Evolutionary conservation across 495 filamentous ascomycete species (phyloP).

Genomic region (Sabuloglossum arenarium): DNA sequence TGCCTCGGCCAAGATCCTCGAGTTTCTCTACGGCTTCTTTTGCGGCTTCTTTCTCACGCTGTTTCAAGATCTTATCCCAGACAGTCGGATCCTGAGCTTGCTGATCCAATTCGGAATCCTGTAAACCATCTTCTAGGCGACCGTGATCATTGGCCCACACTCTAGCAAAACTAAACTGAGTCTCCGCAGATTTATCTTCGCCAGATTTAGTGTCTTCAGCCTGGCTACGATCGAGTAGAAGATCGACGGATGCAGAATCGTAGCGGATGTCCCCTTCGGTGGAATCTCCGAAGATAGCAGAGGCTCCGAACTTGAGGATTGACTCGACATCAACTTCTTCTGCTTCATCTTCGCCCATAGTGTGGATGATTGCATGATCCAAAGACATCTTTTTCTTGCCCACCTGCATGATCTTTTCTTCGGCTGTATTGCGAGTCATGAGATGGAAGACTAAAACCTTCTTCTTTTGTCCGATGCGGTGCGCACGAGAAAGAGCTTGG

Average conservation of each 20-base stretch:
- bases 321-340: conserved; percentile 60
- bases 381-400: conserved; percentile 89
- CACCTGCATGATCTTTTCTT: conserved; percentile 93
- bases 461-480: conserved; percentile 88
- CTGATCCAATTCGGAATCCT: conserved; percentile 28
- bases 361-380: conserved; percentile 83
- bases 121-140: conserved; percentile 35
- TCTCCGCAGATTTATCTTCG: conserved; percentile 38
- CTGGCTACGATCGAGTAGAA: conserved; percentile 67
- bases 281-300: conserved; percentile 57
- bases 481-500: conserved; percentile 81
- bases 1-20: conserved; percentile 65
- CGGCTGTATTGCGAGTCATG: conserved; percentile 67
- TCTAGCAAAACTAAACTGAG: conserved; percentile 73
- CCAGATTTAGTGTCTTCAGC: conserved; percentile 47
- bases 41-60: conserved; percentile 57
- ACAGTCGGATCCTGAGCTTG: conserved; percentile 32
- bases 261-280: conserved; percentile 46
- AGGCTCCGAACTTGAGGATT: conserved; percentile 72
- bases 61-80: conserved; percentile 73
- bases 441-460: conserved; percentile 91
- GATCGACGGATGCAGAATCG: conserved; percentile 61
- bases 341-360: conserved; percentile 61
- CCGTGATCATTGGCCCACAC: conserved; percentile 76
- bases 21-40: conserved; percentile 39